Evolutionary conservation across 2,329 filamentous ascomycete genomes (phyloP).

Genomic region (Alternaria ethzedia): DNA sequence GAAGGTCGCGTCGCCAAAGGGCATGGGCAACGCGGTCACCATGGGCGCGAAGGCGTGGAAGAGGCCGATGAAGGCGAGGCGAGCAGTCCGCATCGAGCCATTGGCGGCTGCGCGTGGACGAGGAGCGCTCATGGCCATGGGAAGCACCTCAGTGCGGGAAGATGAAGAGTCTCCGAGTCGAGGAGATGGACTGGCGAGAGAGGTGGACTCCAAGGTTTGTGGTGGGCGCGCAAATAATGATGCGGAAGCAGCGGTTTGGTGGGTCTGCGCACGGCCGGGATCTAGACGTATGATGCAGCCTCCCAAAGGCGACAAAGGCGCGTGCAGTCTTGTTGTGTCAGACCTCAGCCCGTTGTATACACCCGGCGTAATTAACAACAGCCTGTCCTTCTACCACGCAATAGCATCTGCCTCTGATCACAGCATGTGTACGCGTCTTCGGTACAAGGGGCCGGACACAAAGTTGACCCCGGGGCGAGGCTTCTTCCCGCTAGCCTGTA

Average conservation of each 20-base stretch:
- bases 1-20: slow-evolving; percentile 31
- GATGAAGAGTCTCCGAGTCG: slow-evolving; percentile 13
- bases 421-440: not conserved
- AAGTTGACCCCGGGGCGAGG: not conserved
- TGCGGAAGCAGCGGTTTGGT: slow-evolving; percentile 10
- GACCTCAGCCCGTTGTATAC: not conserved
- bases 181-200: slow-evolving; percentile 6
- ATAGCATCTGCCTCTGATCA: not conserved
- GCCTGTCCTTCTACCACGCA: not conserved
- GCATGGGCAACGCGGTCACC: slow-evolving; percentile 43
- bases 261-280: not conserved
- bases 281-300: not conserved
- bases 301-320: not conserved
- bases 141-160: slow-evolving; percentile 20
- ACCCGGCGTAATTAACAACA: not conserved
- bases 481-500: not conserved
- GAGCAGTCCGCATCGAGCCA: slow-evolving; percentile 36
- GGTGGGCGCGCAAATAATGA: slow-evolving; percentile 17
- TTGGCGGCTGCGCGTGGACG: slow-evolving; percentile 31
- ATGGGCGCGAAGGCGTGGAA: slow-evolving; percentile 42
- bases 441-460: not conserved
- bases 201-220: not conserved
- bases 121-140: slow-evolving; percentile 37
- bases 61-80: slow-evolving; percentile 37
- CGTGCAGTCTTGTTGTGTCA: not conserved